Evolutionary conservation across 345 rosid species (phyloP), one percentile per base, ranked within the genome.

Genomic region (Garcia nutans): DNA sequence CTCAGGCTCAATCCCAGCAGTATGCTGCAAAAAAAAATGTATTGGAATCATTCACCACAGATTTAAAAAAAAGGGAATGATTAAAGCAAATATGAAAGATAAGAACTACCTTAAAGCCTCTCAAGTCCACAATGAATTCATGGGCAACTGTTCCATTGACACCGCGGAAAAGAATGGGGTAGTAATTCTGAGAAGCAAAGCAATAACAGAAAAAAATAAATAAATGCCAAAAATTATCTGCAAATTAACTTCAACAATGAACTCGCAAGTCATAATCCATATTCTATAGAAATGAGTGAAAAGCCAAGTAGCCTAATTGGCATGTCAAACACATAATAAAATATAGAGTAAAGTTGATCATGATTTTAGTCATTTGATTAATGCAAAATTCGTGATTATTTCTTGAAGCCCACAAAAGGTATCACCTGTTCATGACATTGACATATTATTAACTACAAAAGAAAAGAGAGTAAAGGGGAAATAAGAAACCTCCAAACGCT

Each of bases 1-100:
- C 89, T 96, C 99, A 31, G 98, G 84, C 82, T 93, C 99, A 82
- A 96, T 79, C 75, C 97, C 97, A 68, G 96, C 98, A 62, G 97
- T 90, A 77, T 80, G 85, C 99, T 96, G 86, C 44, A 76, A 76
- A 41, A 65, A 65, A 74, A n/a, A 71, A 71, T 26, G 55, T 16
- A 41, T 50, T 54, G 41, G 37, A 61, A 47, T 78, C 44, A 74
- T 41, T 74, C 45, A 76, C 63, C 70, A 26, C 70, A 61, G 37
- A 22, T 62, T 47, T 47, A 8, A 9, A 74, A 11, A 67, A 69
- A 73, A 24, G 70, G 63, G 17, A 47, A 65, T 5, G 1, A 44
- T 52, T 62, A 54, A 47, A 33, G 55, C 59, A 72, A 70, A 57
- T 20, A 52, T 7, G n/a, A 0, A 45, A 54, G 15, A 26, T 9